Percentiles rank a stretch among this genome's conserved stretches.
Conservation (phyloP, 2,329 filamentous ascomycete species). For the Monosporascus cannonballus region DNA sequence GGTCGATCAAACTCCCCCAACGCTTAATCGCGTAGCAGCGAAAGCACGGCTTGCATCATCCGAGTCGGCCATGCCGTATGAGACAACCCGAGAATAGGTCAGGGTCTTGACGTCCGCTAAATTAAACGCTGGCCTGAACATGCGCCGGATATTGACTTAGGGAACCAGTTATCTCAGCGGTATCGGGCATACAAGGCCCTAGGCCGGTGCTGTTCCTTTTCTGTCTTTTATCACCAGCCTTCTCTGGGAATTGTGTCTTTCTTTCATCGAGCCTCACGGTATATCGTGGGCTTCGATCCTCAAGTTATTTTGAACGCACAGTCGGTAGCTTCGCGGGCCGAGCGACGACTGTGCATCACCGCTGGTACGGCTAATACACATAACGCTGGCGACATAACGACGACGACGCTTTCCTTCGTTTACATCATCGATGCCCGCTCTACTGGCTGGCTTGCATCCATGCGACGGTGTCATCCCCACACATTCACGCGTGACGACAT, state of each 20-base stretch:
- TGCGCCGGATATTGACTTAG: background rate
- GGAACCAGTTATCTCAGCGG: background rate
- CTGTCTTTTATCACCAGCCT: background rate
- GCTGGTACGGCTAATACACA: constrained; percentile 28
- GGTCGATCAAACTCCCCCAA: constrained; percentile 15
- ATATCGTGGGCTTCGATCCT: constrained; percentile 13
- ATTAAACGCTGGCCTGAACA: background rate
- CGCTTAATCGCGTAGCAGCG: background rate
- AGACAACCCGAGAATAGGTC: background rate
- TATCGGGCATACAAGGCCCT: background rate
- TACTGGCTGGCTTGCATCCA: background rate
- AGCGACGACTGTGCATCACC: constrained; percentile 38
- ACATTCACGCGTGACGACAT: constrained; percentile 7
- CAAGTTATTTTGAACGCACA: constrained; percentile 22
- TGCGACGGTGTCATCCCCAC: background rate
- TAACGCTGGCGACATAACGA: constrained; percentile 7
- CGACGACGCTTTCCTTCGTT: constrained; percentile 1
- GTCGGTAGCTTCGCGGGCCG: constrained; percentile 45
- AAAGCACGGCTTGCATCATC: background rate
- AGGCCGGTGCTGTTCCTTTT: background rate
- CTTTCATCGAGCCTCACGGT: constrained; percentile 4
- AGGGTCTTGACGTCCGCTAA: background rate
- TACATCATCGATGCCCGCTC: too few relatives aligned
- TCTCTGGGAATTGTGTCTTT: constrained; percentile 6
- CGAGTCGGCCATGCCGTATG: background rate